Evolutionary conservation across 441 rosid genomes (phyloP), one percentile per base, ranked within the genome.

Genomic region (Adansonia grandidieri): DNA sequence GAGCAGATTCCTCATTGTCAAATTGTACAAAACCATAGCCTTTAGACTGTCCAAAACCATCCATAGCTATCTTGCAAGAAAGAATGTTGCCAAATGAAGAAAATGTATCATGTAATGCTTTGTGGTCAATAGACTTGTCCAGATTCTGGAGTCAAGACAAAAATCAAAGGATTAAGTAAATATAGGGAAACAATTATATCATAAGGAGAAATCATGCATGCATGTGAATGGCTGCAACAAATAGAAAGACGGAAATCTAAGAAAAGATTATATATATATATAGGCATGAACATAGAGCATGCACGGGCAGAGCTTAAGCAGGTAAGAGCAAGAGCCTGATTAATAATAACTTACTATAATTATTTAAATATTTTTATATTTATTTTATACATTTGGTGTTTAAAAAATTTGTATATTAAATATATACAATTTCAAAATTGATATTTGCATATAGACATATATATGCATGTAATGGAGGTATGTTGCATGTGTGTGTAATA

Each of bases 1-100:
- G 90, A 61, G 92, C 93, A 47, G 95, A 80, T 77, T 91, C 93
- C n/a, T 86, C 91, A 54, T 72, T 84, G 69, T 87, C 93, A 72
- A 80, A 89, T 69, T 91, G 93, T 37, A 89, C 93, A 76, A 91
- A 91, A 50, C 93, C 95, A 77, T 89, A 89, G 58, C 93, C 95
- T 82, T 86, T 89, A 17, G 95, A 91, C 80, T 87, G 92, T 45
- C 95, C 93, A 71, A 86, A 76, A 68, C 60, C 72, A 61, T 88
- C 91, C 72, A 79, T 88, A 63, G 95, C 87, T 63, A 91, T 87
- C 85, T 89, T 91, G 88, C 92, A 89, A 11, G 95, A 91, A 9
- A 91, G 86, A 71, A 91, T 89, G 65, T 78, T 76, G 58, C 93
- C 93, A 79, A 91, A 91, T n/a, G 93, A 71, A 47, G 91, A 88